These are phyloP conservation scores for Teratosphaeria zuluensis DNA, from an alignment of 2,329 filamentous ascomycete genomes.

Conservation along the genomic window DNA sequence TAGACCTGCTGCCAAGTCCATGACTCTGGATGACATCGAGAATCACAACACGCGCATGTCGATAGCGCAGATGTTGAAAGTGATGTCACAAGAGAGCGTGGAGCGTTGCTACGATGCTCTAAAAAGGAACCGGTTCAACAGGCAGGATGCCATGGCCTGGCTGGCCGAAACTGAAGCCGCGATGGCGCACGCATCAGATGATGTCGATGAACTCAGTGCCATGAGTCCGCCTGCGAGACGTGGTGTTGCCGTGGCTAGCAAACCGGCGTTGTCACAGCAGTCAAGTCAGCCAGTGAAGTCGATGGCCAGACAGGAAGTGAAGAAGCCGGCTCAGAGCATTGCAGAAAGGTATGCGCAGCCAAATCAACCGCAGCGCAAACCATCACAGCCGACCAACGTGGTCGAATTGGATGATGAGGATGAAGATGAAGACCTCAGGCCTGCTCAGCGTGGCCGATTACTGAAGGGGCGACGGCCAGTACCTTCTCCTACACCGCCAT, in stretches of 20 bases:
- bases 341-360: constrained; percentile 28
- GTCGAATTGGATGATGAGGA: constrained; percentile 15
- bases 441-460: constrained; percentile 28
- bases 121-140: constrained; percentile 40
- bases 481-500: constrained; percentile 26
- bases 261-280: constrained; percentile 4
- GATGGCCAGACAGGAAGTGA: constrained; percentile 46
- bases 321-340: constrained; percentile 46
- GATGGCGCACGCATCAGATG: constrained; percentile 4
- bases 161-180: constrained; percentile 30
- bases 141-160: constrained; percentile 44
- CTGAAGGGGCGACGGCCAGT: constrained; percentile 40
- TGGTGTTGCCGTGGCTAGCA: constrained; percentile 15
- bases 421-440: constrained; percentile 15
- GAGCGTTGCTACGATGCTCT: constrained; percentile 42
- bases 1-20: constrained; percentile 19
- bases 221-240: constrained; percentile 15
- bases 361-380: constrained; percentile 10
- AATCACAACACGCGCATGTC: constrained; percentile 43
- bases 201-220: constrained; percentile 16
- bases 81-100: constrained; percentile 41
- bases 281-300: constrained; percentile 25
- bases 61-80: constrained; percentile 41
- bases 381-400: constrained; percentile 6
- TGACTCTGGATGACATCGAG: constrained; percentile 40